These are phyloP conservation scores for Phialophora verrucosa DNA, from an alignment of 2,329 filamentous ascomycete species.

Conservation along the genomic window DNA sequence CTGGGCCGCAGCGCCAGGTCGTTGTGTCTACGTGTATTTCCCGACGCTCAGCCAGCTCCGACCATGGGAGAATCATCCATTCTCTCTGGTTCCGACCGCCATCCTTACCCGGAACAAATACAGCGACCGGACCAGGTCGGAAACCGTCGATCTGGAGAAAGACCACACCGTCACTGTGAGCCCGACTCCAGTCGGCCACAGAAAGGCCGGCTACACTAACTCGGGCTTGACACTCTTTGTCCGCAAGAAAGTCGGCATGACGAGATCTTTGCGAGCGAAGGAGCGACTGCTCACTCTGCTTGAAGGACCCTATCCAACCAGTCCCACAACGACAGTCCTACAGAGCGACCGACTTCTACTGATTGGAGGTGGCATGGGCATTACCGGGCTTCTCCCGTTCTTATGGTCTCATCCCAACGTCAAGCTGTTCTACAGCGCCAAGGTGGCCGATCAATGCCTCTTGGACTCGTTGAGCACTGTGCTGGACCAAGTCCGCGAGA, in stretches of 20 bases:
- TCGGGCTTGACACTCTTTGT: conserved; percentile 35
- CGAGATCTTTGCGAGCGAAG: conserved; percentile 41
- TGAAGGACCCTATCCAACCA: conserved; percentile 50
- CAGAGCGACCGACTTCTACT: conserved; percentile 49
- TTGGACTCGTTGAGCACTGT: conserved; percentile 29
- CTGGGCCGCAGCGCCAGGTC: too few species aligned
- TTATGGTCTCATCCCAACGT: conserved; percentile 43
- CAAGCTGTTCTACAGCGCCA: conserved; percentile 17
- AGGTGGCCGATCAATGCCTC: conserved; percentile 33
- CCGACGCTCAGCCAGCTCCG: too few species aligned
- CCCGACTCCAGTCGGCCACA: neutral
- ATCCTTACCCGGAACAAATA: too few species aligned
- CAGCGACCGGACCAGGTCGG: too few species aligned
- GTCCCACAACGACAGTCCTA: conserved; percentile 40
- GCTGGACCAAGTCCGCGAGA: conserved; percentile 29
- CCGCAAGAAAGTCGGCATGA: conserved; percentile 46
- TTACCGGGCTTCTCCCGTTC: conserved; percentile 52
- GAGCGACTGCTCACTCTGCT: conserved; percentile 46
- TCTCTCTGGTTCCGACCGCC: too few species aligned
- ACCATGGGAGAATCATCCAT: too few species aligned
- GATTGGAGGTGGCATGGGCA: conserved; percentile 57
- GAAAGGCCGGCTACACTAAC: neutral
- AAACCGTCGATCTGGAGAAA: too few species aligned
- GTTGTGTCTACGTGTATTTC: too few species aligned
- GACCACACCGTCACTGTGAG: too few species aligned